These are phyloP conservation scores for Termitomyces sp. DNA, from an alignment of 768 basidiomycete genomes.

Conservation along the genomic window DNA sequence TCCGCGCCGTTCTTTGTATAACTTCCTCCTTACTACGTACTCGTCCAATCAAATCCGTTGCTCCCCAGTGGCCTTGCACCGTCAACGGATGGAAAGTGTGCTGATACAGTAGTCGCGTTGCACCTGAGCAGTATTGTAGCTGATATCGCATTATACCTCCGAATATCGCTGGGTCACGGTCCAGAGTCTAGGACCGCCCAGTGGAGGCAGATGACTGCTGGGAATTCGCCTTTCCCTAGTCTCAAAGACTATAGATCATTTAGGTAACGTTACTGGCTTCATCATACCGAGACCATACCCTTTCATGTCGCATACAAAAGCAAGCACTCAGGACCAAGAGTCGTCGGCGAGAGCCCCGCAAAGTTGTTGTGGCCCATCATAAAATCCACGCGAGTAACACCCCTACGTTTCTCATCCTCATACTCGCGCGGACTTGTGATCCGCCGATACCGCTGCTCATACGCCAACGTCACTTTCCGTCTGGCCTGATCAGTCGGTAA, in stretches of 20 bases:
- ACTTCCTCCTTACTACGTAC: neutral
- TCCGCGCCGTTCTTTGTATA: neutral
- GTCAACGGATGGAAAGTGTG: too few species aligned
- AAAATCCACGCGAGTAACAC: conserved; percentile 57
- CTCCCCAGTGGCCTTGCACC: too few species aligned
- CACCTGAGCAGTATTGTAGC: neutral
- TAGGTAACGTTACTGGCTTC: neutral
- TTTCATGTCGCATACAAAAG: conserved; percentile 13
- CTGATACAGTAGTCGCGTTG: neutral
- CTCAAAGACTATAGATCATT: neutral
- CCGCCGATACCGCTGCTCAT: conserved; percentile 39
- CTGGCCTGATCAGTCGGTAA: conserved; percentile 30
- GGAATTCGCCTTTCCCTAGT: neutral
- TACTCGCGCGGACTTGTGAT: conserved; percentile 27
- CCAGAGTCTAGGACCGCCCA: too few species aligned
- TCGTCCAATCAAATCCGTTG: neutral
- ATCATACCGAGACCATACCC: neutral
- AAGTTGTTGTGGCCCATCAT: conserved; percentile 40
- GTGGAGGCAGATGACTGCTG: neutral
- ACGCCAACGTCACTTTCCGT: conserved; percentile 38
- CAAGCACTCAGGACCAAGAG: conserved; percentile 26
- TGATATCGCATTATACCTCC: neutral
- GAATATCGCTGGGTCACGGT: neutral
- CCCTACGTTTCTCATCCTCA: conserved; percentile 43
- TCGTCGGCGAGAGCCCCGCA: conserved; percentile 36